These are phyloP conservation scores for Cicer pinnatifidum DNA, from an alignment of 306 rosid species.

Conservation along the genomic window DNA sequence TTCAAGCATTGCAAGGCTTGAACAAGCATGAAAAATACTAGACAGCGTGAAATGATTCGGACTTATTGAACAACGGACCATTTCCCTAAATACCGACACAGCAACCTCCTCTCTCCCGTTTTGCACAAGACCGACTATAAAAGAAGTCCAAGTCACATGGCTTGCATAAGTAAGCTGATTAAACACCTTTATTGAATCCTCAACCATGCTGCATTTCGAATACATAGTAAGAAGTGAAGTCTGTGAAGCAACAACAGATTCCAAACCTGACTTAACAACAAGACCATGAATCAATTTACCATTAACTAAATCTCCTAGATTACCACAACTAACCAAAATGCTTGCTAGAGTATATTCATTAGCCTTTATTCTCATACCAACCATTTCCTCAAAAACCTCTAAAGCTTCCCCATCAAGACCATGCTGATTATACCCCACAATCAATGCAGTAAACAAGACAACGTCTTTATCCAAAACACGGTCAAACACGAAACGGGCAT, in stretches of 20 bases:
- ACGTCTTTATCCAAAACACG: conserved; percentile 72
- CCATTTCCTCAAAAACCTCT: conserved; percentile 56
- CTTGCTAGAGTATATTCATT: conserved; percentile 69
- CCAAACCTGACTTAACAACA: conserved; percentile 62
- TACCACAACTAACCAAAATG: conserved; percentile 61
- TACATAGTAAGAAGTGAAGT: conserved; percentile 78
- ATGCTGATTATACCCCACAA: conserved; percentile 66
- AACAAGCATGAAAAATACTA: conserved; percentile 70
- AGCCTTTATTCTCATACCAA: conserved; percentile 54
- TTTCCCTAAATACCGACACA: conserved; percentile 57
- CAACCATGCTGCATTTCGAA: conserved; percentile 60
- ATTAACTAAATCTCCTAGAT: conserved; percentile 52
- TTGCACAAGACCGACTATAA: conserved; percentile 64
- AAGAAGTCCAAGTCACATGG: conserved; percentile 78
- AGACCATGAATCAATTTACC: conserved; percentile 70
- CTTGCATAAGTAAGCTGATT: conserved; percentile 56
- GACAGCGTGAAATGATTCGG: conserved; percentile 70
- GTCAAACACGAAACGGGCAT: conserved; percentile 55
- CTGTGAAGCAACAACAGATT: conserved; percentile 63
- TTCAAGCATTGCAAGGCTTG: conserved; percentile 70
- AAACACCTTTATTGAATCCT: conserved; percentile 65
- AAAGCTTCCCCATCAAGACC: conserved; percentile 61
- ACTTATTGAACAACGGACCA: conserved; percentile 54
- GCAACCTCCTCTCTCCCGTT: conserved; percentile 70
- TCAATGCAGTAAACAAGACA: conserved; percentile 67